These are phyloP conservation scores for Chaetomium sp. DNA, from an alignment of 2,329 filamentous ascomycete genomes.

Conservation along the genomic window DNA sequence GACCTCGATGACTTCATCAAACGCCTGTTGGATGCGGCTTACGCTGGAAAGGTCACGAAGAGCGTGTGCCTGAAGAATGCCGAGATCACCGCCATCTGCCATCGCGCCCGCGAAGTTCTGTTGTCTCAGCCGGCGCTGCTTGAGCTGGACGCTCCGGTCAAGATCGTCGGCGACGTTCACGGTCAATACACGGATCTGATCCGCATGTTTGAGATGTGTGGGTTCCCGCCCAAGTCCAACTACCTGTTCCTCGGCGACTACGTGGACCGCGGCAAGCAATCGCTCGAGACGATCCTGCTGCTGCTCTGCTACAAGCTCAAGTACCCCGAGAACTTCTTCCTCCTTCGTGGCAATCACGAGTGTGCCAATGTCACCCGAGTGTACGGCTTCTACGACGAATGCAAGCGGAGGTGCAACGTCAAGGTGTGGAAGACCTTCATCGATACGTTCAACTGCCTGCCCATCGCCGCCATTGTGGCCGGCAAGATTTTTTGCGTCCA, in stretches of 20 bases:
- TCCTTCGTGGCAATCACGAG: slow-evolving; percentile 91
- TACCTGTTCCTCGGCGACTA: slow-evolving; percentile 95
- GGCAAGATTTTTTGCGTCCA: slow-evolving; percentile 98
- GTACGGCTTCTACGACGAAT: slow-evolving; percentile 97
- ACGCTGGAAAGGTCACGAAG: slow-evolving; percentile 95
- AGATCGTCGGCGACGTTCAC: slow-evolving; percentile 95
- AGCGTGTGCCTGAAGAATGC: slow-evolving; percentile 96
- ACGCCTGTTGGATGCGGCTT: slow-evolving; percentile 85
- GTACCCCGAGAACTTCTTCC: slow-evolving; percentile 95
- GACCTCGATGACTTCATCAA: slow-evolving; percentile 98
- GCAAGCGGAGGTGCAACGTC: slow-evolving; percentile 91
- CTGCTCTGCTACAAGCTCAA: slow-evolving; percentile 96
- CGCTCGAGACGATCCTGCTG: slow-evolving; percentile 86
- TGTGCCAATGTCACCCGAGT: slow-evolving; percentile 94
- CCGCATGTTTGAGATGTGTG: slow-evolving; percentile 97
- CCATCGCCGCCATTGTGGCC: slow-evolving; percentile 92
- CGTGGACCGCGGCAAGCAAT: slow-evolving; percentile 93
- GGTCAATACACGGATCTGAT: slow-evolving; percentile 95
- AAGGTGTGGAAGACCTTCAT: slow-evolving; percentile 98
- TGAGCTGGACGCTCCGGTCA: slow-evolving; percentile 89
- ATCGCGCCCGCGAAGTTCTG: slow-evolving; percentile 80
- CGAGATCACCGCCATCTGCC: slow-evolving; percentile 90
- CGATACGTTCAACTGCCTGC: slow-evolving; percentile 91
- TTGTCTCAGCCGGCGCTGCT: slow-evolving; percentile 86
- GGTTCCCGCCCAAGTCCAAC: slow-evolving; percentile 86